Percentiles rank a stretch among this genome's conserved stretches.
Evolutionary conservation across 257 asterid genomes (phyloP).

Genomic region (Ajuga chamaepitys): DNA sequence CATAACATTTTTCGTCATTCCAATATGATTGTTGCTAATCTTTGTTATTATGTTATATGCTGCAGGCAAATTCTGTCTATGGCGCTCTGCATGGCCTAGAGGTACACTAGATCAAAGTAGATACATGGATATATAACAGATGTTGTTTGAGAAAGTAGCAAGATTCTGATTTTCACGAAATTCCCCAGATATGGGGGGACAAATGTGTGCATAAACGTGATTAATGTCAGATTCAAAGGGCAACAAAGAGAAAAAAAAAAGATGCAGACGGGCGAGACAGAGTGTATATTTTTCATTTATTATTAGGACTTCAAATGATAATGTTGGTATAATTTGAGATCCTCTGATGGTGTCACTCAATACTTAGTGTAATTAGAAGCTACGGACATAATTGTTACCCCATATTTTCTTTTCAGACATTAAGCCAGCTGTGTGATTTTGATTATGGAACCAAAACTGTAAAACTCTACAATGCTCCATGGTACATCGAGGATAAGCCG

Average conservation of each 20-base stretch:
- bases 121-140: not conserved
- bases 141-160: conserved; percentile 5
- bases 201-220: conserved; percentile 1
- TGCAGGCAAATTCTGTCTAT: conserved; percentile 83
- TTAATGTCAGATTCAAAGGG: not conserved
- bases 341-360: not conserved
- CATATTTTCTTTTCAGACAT: conserved; percentile 43
- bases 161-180: conserved; percentile 5
- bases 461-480: conserved; percentile 65
- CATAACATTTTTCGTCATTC: not conserved
- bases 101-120: conserved; percentile 40
- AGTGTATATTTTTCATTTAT: not conserved
- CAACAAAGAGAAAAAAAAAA: not conserved
- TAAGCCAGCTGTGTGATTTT: conserved; percentile 78
- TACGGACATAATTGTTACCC: not conserved
- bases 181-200: conserved; percentile 2
- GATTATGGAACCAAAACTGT: conserved; percentile 72
- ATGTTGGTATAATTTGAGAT: not conserved
- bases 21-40: conserved; percentile 14
- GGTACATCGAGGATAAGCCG: conserved; percentile 89
- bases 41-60: conserved; percentile 11
- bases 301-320: not conserved
- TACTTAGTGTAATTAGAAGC: not conserved
- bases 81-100: conserved; percentile 88
- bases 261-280: not conserved